Base-by-base conservation (phyloP, 2,329 filamentous ascomycete species). In the Trichoderma sp. region DNA sequence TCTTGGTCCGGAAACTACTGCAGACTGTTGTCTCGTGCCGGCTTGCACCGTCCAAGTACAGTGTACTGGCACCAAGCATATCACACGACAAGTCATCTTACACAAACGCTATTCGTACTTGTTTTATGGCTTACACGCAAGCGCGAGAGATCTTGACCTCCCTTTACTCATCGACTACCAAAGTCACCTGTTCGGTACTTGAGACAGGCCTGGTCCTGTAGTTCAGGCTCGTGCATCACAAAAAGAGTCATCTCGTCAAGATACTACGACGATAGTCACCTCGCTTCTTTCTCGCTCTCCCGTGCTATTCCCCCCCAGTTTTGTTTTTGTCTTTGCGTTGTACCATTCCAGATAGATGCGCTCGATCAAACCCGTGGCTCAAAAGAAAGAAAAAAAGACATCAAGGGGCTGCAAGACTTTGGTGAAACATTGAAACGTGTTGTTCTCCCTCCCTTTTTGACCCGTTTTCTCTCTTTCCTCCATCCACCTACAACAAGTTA, bases 371-470 rank as follows among this genome's bases (percentile, higher is more conserved):
- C 17, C 34, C 57, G 57, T 53, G 47, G 47, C n/a, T 55, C 20
- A 13, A 34, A 43, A 57, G 17, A 34, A 34, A n/a, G 26, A 20
- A 15, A 12, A 34, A 34, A 68, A 39, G 20, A 50, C 65, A 59
- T 4, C 26, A 61, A 20, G 53, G 55, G 39, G 12, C 28, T 47
- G 13, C 20, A 36, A 36, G 20, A 47, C 12, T 20, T 26, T 53
- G 20, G 66, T 69, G 66, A 62, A 69, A 69, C 66, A 62, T 50
- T 39, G 66, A 62, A 61, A 11, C n/a, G 57, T 32, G 66, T 69
- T 20, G 61, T 53, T 30, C 11, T 28, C 28, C 13, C 23, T 68
- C 34, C 28, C 55, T 68, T 43, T 17, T 17, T 1, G 17, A 11
- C 30, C n/a, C n/a, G 32, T 17, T 39, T 20, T 12, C 47, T n/a